Evolutionary conservation across 2,329 filamentous ascomycete genomes (phyloP).

Genomic region (Didymellaceae sp.): DNA sequence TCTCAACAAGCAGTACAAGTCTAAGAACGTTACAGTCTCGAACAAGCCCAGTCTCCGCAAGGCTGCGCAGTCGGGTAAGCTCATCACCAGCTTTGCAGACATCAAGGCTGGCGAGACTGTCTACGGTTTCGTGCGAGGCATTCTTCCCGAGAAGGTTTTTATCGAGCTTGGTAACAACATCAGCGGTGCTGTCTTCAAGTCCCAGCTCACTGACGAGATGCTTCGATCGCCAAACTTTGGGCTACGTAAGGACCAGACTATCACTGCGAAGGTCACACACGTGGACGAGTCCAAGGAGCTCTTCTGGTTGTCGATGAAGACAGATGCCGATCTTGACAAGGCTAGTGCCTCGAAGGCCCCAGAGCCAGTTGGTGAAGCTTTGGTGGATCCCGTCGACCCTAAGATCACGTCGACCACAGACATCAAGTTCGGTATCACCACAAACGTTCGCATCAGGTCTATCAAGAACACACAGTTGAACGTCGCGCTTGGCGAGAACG

Average conservation of each 20-base stretch:
- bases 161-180: conserved; percentile 84
- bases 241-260: conserved; percentile 75
- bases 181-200: conserved; percentile 80
- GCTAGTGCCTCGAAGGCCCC: conserved; percentile 29
- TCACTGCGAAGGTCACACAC: conserved; percentile 74
- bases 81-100: conserved; percentile 76
- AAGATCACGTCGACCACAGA: conserved; percentile 71
- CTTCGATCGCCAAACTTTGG: conserved; percentile 76
- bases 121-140: conserved; percentile 83
- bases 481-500: conserved; percentile 82
- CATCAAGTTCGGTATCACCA: conserved; percentile 73
- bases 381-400: conserved; percentile 69
- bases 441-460: conserved; percentile 79
- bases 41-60: conserved; percentile 84
- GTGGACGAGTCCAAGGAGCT: conserved; percentile 73
- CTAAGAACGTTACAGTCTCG: conserved; percentile 76
- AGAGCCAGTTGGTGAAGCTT: conserved; percentile 46
- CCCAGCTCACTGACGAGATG: conserved; percentile 74
- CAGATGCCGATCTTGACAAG: conserved; percentile 53
- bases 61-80: conserved; percentile 72
- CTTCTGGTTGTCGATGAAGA: conserved; percentile 70
- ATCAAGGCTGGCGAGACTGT: conserved; percentile 72
- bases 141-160: conserved; percentile 81
- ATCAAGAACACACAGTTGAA: conserved; percentile 93
- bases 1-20: conserved; percentile 81